A percentile compares a stretch with the other conserved stretches of the same genome.
Evolutionary conservation across 805 yeast genomes (phyloP).

Genomic region (Starmera quercuum): DNA sequence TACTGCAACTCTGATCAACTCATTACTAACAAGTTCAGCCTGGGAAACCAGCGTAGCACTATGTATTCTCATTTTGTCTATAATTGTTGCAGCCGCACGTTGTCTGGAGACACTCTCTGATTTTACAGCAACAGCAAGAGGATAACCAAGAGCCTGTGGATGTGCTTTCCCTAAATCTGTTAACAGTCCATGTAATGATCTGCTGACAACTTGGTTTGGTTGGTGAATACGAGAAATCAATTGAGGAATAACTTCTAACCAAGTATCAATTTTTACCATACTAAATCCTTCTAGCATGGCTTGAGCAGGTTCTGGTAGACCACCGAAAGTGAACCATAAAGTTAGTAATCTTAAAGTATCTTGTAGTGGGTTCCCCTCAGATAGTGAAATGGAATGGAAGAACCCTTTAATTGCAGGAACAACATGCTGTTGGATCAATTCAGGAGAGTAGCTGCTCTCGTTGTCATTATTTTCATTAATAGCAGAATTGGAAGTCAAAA

Average conservation of each 20-base stretch:
- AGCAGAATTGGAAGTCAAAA: slow-evolving; percentile 31
- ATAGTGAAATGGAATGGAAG: slow-evolving; percentile 87
- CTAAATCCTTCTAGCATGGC: slow-evolving; percentile 88
- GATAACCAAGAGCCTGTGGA: slow-evolving; percentile 95
- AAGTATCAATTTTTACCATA: slow-evolving; percentile 82
- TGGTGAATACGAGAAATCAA: slow-evolving; percentile 94
- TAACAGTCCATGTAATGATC: slow-evolving; percentile 69
- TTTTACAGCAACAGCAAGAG: slow-evolving; percentile 91
- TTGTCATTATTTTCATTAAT: slow-evolving; percentile 21
- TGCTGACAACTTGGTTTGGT: slow-evolving; percentile 78
- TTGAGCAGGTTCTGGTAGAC: slow-evolving; percentile 80
- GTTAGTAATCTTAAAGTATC: slow-evolving; percentile 87
- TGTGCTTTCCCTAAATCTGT: slow-evolving; percentile 90
- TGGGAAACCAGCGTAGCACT: slow-evolving; percentile 82
- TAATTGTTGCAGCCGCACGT: slow-evolving; percentile 83
- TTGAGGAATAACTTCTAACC: slow-evolving; percentile 96
- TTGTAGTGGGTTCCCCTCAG: slow-evolving; percentile 81
- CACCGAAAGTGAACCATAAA: slow-evolving; percentile 95
- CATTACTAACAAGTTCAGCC: slow-evolving; percentile 90
- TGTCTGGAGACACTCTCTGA: slow-evolving; percentile 87
- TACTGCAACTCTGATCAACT: slow-evolving; percentile 89
- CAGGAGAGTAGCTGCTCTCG: slow-evolving; percentile 31
- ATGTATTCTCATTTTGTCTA: slow-evolving; percentile 87
- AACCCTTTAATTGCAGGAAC: slow-evolving; percentile 95
- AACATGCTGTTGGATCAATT: slow-evolving; percentile 76